These are phyloP conservation scores for Datura wrightii DNA, from an alignment of 257 asterid genomes.

Conservation along the genomic window DNA sequence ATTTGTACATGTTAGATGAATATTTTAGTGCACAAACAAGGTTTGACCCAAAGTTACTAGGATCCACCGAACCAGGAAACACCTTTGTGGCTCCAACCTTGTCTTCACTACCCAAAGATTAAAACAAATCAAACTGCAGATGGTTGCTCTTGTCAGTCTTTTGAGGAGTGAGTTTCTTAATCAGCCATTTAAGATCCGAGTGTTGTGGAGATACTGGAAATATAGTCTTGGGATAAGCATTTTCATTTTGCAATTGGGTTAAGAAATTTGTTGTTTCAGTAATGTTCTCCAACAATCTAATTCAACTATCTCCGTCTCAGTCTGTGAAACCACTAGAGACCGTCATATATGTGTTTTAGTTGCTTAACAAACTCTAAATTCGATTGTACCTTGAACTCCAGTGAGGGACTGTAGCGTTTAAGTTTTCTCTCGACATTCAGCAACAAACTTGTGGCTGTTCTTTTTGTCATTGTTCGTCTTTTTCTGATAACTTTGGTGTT, in stretches of 20 bases:
- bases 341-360: not conserved
- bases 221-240: not conserved
- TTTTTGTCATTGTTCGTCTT: not conserved
- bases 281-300: not conserved
- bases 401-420: not conserved
- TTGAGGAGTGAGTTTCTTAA: not conserved
- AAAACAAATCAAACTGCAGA: not conserved
- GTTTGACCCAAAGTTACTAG: not conserved
- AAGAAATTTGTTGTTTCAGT: not conserved
- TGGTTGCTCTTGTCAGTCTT: not conserved
- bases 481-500: constrained; percentile 13
- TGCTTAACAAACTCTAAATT: not conserved
- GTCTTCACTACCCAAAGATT: not conserved
- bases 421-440: not conserved
- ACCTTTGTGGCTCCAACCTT: not conserved
- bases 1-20: not conserved
- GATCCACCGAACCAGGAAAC: not conserved
- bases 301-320: not conserved
- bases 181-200: not conserved
- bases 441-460: not conserved
- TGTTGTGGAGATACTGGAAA: not conserved
- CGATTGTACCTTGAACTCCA: not conserved
- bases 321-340: not conserved
- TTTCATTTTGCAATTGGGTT: not conserved
- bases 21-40: not conserved